phyloP scores from a whole-genome alignment of 2,329 filamentous ascomycete species.

The Thermothelomyces thermophilus region DNA sequence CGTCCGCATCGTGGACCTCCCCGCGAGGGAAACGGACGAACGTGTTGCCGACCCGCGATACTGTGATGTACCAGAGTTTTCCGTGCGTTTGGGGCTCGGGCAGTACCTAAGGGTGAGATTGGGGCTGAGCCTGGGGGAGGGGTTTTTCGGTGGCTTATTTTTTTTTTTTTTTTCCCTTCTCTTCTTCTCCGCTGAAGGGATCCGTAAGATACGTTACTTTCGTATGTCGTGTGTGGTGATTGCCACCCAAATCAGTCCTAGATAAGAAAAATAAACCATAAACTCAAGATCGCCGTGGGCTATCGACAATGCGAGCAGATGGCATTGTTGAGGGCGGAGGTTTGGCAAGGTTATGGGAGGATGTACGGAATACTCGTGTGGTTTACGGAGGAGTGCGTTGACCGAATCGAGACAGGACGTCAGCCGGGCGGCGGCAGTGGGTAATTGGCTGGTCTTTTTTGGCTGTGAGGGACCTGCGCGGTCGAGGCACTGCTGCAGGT shows the following conservation, averaged over 20 bases:
- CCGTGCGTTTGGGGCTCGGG: not conserved
- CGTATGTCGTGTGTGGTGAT: not conserved
- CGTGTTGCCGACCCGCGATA: not conserved
- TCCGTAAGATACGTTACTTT: not conserved
- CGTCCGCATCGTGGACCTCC: constrained; percentile 14
- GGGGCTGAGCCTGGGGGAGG: too few species aligned
- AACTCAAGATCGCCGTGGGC: not conserved
- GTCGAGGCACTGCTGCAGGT: constrained; percentile 14
- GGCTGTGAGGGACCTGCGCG: not conserved
- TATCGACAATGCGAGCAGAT: not conserved
- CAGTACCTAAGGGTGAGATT: too few species aligned
- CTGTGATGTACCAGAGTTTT: not conserved
- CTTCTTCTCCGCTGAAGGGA: too few species aligned
- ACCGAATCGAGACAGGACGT: too few species aligned
- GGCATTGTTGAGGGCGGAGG: not conserved
- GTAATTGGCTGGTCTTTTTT: not conserved
- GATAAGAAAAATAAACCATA: not conserved
- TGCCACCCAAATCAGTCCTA: too few species aligned
- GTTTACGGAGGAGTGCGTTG: too few species aligned
- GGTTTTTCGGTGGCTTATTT: too few species aligned
- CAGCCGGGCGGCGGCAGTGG: constrained; percentile 11
- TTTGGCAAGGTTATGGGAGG: not conserved
- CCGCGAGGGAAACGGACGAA: not conserved
- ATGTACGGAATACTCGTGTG: too few species aligned
- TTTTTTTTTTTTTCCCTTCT: too few species aligned